Evolutionary conservation across 805 yeast species (phyloP).

Genomic region (Naumovozyma castellii): DNA sequence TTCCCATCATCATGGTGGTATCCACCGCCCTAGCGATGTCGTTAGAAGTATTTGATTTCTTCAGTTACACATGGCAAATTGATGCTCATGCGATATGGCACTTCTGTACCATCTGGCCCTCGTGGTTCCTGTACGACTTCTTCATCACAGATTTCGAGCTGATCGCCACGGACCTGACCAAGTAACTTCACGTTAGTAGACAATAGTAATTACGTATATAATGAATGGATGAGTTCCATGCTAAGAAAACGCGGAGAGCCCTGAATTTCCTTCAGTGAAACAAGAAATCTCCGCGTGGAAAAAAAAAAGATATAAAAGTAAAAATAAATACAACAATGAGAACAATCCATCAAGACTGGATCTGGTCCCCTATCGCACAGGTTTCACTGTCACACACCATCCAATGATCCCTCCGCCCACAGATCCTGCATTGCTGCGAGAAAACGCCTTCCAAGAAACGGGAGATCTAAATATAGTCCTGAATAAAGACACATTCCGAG

Average conservation of each 20-base stretch:
- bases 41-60: constrained; percentile 85
- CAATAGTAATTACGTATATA: neutral
- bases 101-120: constrained; percentile 74
- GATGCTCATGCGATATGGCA: constrained; percentile 98
- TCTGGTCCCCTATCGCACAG: no score
- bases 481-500: constrained; percentile 20
- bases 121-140: constrained; percentile 61
- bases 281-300: no score
- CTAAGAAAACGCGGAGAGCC: neutral
- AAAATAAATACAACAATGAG: no score
- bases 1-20: constrained; percentile 44
- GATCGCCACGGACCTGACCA: constrained; percentile 3
- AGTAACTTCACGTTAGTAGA: neutral
- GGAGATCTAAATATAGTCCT: constrained; percentile 23
- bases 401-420: constrained; percentile 32
- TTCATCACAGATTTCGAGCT: constrained; percentile 36
- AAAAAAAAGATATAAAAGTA: no score
- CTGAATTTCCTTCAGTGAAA: no score
- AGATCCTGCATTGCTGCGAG: constrained; percentile 31
- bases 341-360: no score
- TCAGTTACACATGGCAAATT: constrained; percentile 55
- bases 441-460: constrained; percentile 30
- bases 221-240: neutral
- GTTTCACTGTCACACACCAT: no score
- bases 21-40: constrained; percentile 66